Conservation (phyloP, 2,329 filamentous ascomycete species). For the Hypoxylon rubiginosum region DNA sequence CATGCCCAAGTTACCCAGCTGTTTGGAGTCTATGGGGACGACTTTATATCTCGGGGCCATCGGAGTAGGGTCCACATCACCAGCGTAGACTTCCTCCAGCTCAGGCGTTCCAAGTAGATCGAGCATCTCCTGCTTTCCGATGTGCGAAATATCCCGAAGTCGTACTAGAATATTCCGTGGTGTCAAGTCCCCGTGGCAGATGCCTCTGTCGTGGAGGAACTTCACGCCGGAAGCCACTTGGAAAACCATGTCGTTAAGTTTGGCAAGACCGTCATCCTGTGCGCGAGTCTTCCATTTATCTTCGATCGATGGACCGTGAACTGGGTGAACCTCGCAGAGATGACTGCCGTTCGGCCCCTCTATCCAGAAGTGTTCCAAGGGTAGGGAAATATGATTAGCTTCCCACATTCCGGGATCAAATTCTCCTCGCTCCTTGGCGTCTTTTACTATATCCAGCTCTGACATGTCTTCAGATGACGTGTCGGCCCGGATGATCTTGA, state of each 20-base stretch:
- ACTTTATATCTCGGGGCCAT: slow-evolving; percentile 9
- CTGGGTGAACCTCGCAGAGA: slow-evolving; percentile 11
- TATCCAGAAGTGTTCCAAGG: slow-evolving; percentile 23
- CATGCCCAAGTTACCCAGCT: neutral
- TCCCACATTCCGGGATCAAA: slow-evolving; percentile 9
- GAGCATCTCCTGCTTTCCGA: slow-evolving; percentile 6
- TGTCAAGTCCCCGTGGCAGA: slow-evolving; percentile 25
- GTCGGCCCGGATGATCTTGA: slow-evolving; percentile 5
- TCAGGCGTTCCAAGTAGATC: neutral
- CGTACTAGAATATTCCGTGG: slow-evolving; percentile 3
- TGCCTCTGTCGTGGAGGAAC: slow-evolving; percentile 11
- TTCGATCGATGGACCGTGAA: slow-evolving; percentile 12
- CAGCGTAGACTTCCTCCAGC: neutral
- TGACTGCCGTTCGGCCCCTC: slow-evolving; percentile 27
- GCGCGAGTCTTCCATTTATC: neutral
- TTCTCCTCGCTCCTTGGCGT: neutral
- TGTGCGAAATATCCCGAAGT: neutral
- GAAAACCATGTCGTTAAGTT: neutral
- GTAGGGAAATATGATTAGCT: slow-evolving; percentile 13
- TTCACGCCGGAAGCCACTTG: neutral
- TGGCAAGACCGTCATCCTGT: neutral
- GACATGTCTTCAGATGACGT: neutral
- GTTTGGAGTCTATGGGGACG: neutral
- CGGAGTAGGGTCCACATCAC: neutral
- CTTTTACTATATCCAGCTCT: neutral